Evolutionary conservation across 306 rosid species (phyloP).

Genomic region (Cucumis hystrix): DNA sequence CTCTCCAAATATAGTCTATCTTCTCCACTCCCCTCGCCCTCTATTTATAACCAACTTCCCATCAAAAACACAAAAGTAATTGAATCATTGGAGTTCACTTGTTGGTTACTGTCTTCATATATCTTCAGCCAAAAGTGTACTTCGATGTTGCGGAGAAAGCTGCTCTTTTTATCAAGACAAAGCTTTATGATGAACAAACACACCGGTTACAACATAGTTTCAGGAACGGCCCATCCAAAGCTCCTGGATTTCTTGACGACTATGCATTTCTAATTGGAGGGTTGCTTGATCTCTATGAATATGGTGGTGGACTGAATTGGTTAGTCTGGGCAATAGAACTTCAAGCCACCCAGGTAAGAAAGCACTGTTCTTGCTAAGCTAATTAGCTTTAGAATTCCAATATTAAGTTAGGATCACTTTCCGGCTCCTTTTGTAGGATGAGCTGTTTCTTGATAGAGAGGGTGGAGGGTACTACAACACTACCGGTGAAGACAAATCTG

Average conservation of each 20-base stretch:
- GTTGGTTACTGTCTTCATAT: constrained; percentile 8
- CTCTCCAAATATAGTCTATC: too few relatives aligned
- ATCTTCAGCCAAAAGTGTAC: constrained; percentile 59
- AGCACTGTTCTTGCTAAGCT: background rate
- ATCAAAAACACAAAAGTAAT: background rate
- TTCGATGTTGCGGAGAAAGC: constrained; percentile 64
- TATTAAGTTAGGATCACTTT: background rate
- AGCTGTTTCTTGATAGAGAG: constrained; percentile 71
- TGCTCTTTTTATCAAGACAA: constrained; percentile 53
- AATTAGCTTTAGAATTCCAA: background rate
- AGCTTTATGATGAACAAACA: constrained; percentile 52
- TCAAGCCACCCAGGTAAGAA: constrained; percentile 73
- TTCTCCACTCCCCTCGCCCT: too few relatives aligned
- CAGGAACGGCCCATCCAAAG: constrained; percentile 75
- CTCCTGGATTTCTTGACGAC: constrained; percentile 86
- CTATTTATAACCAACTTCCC: too few relatives aligned
- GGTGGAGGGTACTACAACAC: constrained; percentile 92
- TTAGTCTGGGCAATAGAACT: constrained; percentile 74
- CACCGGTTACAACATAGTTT: constrained; percentile 64
- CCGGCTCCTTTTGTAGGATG: constrained; percentile 44
- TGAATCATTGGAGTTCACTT: background rate
- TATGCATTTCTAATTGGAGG: constrained; percentile 78
- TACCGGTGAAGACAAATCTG: constrained; percentile 76
- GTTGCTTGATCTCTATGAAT: constrained; percentile 78
- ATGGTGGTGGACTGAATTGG: constrained; percentile 67